Base-by-base conservation (phyloP, 331 rosid species). In the Quercus tomentella region DNA sequence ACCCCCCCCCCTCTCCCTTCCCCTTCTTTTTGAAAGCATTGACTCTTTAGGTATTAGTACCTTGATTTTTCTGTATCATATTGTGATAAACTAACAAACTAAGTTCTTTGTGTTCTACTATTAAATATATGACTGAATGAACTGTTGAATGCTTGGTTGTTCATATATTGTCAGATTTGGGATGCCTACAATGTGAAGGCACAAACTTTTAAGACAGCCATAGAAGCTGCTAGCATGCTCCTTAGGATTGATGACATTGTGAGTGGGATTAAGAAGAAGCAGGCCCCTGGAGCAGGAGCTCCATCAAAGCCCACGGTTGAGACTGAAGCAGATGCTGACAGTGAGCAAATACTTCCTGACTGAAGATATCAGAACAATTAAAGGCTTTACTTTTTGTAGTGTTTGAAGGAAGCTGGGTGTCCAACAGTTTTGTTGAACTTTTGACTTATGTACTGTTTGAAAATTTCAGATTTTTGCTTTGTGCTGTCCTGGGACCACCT, bases 181-280 rank as follows among this genome's bases (percentile, higher is more conserved):
- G 99, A 96, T 84, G 96, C 97, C 75, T 96, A 93, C 88, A 96
- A 91, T 77, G 99, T 96, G 75, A 96, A 96, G 91, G 90, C 96
- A 7, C 99, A 96, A 79, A 92, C 99, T 8, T 96, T 96, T 57
- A 96, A 96, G 90, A 96, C 99, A 1, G 96, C 99, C 56, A 96
- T 96, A 77, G 99, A 96, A 96, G 97, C 98, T 55, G 94, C 98
- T 41, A 90, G 99, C 93, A 91, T 96, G 92, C 99, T 96, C 58
- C 84, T 96, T 82, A 93, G 99, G 77, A 96, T 96, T 73, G 98
- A 96, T 75, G 99, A 96, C 81, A 90, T 93, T 72, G 99, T 96
- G 88, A 96, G 99, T 25, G 98, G 99, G 15, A 90, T 96, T 73
- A 96, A 96, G 89, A 95, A 93, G 90, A 91, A 92, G 88, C 96